phyloP scores from a whole-genome alignment of 2,329 filamentous ascomycete genomes.

The Trichoderma pleuroti region DNA sequence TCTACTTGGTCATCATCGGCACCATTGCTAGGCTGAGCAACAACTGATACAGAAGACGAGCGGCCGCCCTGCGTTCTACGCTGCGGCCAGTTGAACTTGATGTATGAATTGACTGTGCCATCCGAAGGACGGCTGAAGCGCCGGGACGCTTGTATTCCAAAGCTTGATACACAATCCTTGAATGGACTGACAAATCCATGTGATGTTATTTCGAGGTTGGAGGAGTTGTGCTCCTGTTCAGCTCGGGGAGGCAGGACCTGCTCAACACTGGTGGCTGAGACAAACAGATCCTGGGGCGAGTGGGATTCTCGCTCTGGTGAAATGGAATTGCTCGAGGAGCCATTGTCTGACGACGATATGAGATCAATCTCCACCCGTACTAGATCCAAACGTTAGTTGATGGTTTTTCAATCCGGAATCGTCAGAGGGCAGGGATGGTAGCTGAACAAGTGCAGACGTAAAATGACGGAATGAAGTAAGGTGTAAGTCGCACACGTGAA shows the following conservation, averaged over 20 bases:
- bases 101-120: constrained; percentile 38
- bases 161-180: constrained; percentile 30
- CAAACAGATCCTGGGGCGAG: constrained; percentile 23
- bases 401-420: constrained; percentile 20
- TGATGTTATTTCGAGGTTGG: constrained; percentile 1
- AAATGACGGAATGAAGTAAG: not conserved
- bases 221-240: constrained; percentile 17
- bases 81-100: constrained; percentile 38
- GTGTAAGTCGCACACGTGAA: not conserved
- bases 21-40: not conserved
- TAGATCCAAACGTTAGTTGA: constrained; percentile 31
- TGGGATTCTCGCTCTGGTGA: constrained; percentile 7
- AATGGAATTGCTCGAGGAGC: not conserved
- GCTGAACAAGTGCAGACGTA: not conserved
- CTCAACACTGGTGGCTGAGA: constrained; percentile 14
- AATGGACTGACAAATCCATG: constrained; percentile 32
- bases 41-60: not conserved
- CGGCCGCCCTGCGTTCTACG: not conserved
- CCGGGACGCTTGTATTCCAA: constrained; percentile 25
- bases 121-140: constrained; percentile 32
- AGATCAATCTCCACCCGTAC: constrained; percentile 23
- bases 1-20: not conserved
- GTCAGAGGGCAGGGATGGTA: constrained; percentile 5
- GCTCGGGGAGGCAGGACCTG: not conserved
- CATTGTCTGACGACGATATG: constrained; percentile 20